These are phyloP conservation scores for Penicillium fimorum DNA, from an alignment of 495 filamentous ascomycete species.

Conservation along the genomic window DNA sequence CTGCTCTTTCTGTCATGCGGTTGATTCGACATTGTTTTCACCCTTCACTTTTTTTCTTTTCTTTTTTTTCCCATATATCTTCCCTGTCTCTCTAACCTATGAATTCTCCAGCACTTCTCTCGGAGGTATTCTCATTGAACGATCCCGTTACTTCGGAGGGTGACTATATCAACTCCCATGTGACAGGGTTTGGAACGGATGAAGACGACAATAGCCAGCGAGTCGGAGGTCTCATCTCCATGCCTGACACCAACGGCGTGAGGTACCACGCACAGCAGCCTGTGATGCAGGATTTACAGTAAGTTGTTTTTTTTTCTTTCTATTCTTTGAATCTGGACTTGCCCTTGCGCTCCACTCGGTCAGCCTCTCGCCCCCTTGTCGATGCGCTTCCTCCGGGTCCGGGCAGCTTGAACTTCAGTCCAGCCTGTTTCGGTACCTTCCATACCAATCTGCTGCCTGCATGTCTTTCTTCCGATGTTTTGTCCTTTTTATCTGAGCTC, in stretches of 20 bases:
- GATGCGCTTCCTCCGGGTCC: slow-evolving; percentile 38
- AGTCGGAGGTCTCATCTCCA: slow-evolving; percentile 44
- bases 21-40: slow-evolving; percentile 1
- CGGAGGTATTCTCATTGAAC: slow-evolving; percentile 40
- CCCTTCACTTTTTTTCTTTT: neutral
- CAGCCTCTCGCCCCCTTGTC: slow-evolving; percentile 40
- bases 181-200: slow-evolving; percentile 39
- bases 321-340: slow-evolving; percentile 38
- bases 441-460: slow-evolving; percentile 31
- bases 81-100: slow-evolving; percentile 18
- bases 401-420: slow-evolving; percentile 33
- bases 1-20: slow-evolving; percentile 13
- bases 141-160: slow-evolving; percentile 41
- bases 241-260: slow-evolving; percentile 48
- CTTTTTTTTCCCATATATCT: slow-evolving; percentile 10
- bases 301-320: slow-evolving; percentile 36
- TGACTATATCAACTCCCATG: slow-evolving; percentile 41
- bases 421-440: slow-evolving; percentile 33
- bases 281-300: slow-evolving; percentile 49
- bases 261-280: slow-evolving; percentile 46
- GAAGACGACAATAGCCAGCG: slow-evolving; percentile 43
- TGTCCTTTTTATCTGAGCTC: slow-evolving; percentile 21
- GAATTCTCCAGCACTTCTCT: slow-evolving; percentile 32
- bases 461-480: slow-evolving; percentile 32
- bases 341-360: slow-evolving; percentile 36